Evolutionary conservation across 352 stramenopile species (phyloP).

Genomic region (Pythium aristosporum): DNA sequence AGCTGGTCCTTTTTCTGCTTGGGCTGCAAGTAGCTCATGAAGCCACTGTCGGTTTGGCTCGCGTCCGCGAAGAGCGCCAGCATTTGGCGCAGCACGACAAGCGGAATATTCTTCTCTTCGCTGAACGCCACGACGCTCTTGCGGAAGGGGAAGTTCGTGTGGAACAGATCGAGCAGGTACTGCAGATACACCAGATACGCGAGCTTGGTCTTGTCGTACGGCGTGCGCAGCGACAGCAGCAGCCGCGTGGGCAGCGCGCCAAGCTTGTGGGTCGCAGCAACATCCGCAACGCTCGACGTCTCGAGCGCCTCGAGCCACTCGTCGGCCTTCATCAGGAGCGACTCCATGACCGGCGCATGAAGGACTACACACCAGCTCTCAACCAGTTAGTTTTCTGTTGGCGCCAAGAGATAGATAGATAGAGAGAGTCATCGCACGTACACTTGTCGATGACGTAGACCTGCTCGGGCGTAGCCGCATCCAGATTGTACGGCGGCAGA

Average conservation of each 20-base stretch:
- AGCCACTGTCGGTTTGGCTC: conserved; percentile 48
- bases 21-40: conserved; percentile 68
- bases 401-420: no score
- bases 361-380: conserved; percentile 44
- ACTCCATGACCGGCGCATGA: conserved; percentile 65
- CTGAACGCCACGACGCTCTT: conserved; percentile 69
- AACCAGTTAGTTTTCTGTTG: neutral
- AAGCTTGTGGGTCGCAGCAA: conserved; percentile 43
- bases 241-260: conserved; percentile 57
- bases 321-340: conserved; percentile 70
- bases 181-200: conserved; percentile 70
- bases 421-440: conserved; percentile 35
- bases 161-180: conserved; percentile 71
- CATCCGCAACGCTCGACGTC: conserved; percentile 56
- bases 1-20: conserved; percentile 85
- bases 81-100: conserved; percentile 68
- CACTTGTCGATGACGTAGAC: conserved; percentile 83
- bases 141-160: conserved; percentile 56
- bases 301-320: conserved; percentile 65
- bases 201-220: conserved; percentile 72
- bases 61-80: conserved; percentile 69
- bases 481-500: conserved; percentile 66
- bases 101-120: conserved; percentile 72
- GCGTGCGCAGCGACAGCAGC: conserved; percentile 62
- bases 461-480: conserved; percentile 69